Conservation (phyloP, 345 rosid species). For the Acer saccharum region DNA sequence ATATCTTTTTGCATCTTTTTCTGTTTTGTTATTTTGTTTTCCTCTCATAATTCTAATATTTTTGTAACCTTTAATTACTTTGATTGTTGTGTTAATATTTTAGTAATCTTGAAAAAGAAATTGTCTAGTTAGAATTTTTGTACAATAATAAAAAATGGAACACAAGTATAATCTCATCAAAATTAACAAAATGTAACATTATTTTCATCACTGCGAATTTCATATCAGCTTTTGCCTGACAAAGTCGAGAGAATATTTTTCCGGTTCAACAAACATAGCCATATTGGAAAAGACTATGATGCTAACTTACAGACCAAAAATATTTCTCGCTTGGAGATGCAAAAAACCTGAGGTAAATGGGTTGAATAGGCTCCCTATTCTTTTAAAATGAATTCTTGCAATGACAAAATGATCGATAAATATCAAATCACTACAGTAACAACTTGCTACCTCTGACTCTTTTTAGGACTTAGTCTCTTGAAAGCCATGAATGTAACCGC, state of each 20-base stretch:
- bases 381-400: neutral
- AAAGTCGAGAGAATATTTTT: neutral
- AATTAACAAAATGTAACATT: neutral
- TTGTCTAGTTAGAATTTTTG: too few species aligned
- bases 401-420: neutral
- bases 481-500: conserved; percentile 94
- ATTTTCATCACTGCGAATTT: conserved; percentile 1
- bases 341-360: neutral
- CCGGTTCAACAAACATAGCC: neutral
- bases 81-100: too few species aligned
- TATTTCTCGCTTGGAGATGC: neutral
- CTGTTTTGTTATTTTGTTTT: neutral
- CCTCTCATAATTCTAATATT: neutral
- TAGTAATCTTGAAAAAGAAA: too few species aligned
- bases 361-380: neutral
- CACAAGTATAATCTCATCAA: too few species aligned
- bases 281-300: neutral
- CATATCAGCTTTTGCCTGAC: neutral
- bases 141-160: too few species aligned
- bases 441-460: conserved; percentile 44
- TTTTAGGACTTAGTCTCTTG: conserved; percentile 66
- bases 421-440: neutral
- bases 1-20: neutral
- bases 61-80: too few species aligned
- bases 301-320: neutral